Evolutionary conservation across 2,329 filamentous ascomycete species (phyloP).

Genomic region (Diaporthe amygdali): DNA sequence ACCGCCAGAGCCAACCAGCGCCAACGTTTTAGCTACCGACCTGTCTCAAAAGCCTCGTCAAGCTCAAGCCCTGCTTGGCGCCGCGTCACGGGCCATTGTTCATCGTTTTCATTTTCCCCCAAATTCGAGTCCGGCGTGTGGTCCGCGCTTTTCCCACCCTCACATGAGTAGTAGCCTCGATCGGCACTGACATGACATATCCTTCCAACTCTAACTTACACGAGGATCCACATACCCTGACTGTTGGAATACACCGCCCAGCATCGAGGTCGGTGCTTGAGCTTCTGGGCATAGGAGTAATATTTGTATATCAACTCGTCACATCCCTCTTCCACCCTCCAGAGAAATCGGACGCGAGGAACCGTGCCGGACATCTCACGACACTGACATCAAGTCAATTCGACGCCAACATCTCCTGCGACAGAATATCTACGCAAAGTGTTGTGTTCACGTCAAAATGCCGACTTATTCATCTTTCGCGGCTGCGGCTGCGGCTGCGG

Average conservation of each 20-base stretch:
- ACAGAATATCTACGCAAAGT: background rate
- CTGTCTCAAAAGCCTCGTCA: slow-evolving; percentile 9
- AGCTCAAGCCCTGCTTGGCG: slow-evolving; percentile 12
- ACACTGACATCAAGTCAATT: background rate
- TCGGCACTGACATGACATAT: slow-evolving; percentile 3
- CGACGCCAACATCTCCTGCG: background rate
- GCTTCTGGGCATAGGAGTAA: background rate
- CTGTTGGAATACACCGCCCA: background rate
- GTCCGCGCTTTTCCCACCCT: background rate
- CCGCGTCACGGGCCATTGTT: slow-evolving; percentile 4
- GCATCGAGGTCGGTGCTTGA: background rate
- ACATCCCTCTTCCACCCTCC: background rate
- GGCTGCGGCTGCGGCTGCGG: slow-evolving; percentile 20
- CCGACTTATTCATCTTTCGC: background rate
- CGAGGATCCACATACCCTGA: background rate
- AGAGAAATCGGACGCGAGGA: background rate
- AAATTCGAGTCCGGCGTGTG: slow-evolving; percentile 17
- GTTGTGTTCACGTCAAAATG: background rate
- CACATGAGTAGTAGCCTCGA: background rate
- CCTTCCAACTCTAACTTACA: slow-evolving; percentile 9
- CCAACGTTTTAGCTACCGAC: slow-evolving; percentile 18
- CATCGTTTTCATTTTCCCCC: background rate
- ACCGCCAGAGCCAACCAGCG: slow-evolving; percentile 2
- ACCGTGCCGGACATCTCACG: background rate
- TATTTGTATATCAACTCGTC: background rate